Evolutionary conservation across 2,329 filamentous ascomycete genomes (phyloP).

Genomic region (Nannizziopsis barbatae): DNA sequence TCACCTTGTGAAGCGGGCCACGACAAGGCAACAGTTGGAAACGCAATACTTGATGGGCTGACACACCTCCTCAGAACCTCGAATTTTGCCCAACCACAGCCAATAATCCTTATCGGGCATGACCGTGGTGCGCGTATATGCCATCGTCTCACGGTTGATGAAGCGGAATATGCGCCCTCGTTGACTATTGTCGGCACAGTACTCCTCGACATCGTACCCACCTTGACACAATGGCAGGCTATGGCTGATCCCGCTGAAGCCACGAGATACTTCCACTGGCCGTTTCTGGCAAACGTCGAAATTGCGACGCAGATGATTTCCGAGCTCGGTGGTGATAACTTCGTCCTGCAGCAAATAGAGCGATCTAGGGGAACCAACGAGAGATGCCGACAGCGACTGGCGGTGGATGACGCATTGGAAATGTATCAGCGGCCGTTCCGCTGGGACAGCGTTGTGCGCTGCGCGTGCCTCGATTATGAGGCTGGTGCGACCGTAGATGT

Average conservation of each 20-base stretch:
- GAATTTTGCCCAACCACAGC: not conserved
- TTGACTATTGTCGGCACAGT: constrained; percentile 32
- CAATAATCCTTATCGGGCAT: constrained; percentile 39
- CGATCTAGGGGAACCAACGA: constrained; percentile 22
- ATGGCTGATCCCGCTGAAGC: constrained; percentile 31
- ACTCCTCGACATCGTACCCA: constrained; percentile 43
- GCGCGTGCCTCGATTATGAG: constrained; percentile 40
- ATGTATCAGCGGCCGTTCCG: constrained; percentile 38
- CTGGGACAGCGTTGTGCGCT: constrained; percentile 31
- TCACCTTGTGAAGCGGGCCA: constrained; percentile 23
- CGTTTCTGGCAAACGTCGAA: constrained; percentile 39
- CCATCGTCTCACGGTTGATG: constrained; percentile 40
- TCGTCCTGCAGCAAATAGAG: constrained; percentile 26
- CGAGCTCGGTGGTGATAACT: constrained; percentile 34
- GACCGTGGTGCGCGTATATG: constrained; percentile 42
- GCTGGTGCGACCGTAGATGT: constrained; percentile 36
- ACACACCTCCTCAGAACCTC: not conserved
- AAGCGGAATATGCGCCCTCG: constrained; percentile 18
- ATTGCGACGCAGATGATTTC: constrained; percentile 36
- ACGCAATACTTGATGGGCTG: constrained; percentile 14
- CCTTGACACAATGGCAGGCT: constrained; percentile 35
- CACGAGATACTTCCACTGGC: constrained; percentile 41
- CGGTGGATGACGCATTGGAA: constrained; percentile 30
- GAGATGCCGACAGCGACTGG: constrained; percentile 14
- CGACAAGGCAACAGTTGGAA: constrained; percentile 15